Percentiles rank a stretch among this genome's conserved stretches.
phyloP scores from a whole-genome alignment of 1,284 basidiomycete species.

The Fomitiporia mediterranea region DNA sequence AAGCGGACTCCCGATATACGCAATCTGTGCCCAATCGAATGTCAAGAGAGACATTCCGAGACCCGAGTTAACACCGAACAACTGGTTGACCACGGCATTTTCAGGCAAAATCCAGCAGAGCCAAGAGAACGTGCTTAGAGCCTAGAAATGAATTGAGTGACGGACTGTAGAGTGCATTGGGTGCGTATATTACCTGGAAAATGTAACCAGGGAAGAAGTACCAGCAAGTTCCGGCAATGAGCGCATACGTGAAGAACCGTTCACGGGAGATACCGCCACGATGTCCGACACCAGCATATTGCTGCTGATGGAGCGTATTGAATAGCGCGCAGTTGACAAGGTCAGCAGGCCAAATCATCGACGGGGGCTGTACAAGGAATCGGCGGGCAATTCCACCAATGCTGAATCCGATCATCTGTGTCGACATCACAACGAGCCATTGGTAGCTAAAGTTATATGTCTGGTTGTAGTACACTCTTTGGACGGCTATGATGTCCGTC shows the following conservation, averaged over 20 bases:
- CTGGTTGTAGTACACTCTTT: constrained; percentile 67
- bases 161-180: too few species aligned
- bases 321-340: constrained; percentile 50
- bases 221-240: constrained; percentile 34
- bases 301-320: constrained; percentile 53
- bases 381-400: constrained; percentile 35
- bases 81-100: constrained; percentile 50
- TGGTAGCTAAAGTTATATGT: constrained; percentile 64
- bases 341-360: constrained; percentile 48
- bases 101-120: constrained; percentile 35
- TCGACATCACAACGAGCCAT: constrained; percentile 35
- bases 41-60: constrained; percentile 71
- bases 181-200: constrained; percentile 29
- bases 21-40: constrained; percentile 73
- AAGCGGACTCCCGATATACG: constrained; percentile 57
- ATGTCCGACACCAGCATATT: constrained; percentile 42
- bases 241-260: constrained; percentile 40
- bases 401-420: constrained; percentile 37
- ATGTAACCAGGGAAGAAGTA: constrained; percentile 75
- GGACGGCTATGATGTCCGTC: constrained; percentile 75
- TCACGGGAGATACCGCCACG: constrained; percentile 43
- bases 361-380: constrained; percentile 36
- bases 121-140: constrained; percentile 39
- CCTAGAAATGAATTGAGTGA: constrained; percentile 27
- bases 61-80: constrained; percentile 78